Evolutionary conservation across 805 yeast species (phyloP).

Genomic region (Wickerhamiella bombiphila): DNA sequence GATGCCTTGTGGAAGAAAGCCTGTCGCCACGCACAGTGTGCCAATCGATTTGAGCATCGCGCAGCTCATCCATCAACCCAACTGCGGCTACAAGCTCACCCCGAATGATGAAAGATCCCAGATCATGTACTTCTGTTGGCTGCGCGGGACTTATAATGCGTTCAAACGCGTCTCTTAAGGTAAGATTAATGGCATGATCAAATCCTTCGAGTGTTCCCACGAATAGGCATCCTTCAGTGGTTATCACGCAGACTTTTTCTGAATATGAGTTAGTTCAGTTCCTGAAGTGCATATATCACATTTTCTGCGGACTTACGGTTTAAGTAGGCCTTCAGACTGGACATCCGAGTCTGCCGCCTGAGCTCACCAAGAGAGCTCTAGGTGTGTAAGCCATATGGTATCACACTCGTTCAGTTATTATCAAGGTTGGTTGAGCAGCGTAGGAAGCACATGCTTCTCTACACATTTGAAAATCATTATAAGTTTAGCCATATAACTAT

Average conservation of each 20-base stretch:
- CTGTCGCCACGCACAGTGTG: conserved; percentile 17
- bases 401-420: too few species aligned
- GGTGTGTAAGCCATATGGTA: too few species aligned
- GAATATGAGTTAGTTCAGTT: conserved; percentile 10
- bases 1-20: conserved; percentile 7
- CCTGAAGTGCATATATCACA: too few species aligned
- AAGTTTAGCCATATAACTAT: background rate
- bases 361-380: too few species aligned
- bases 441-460: too few species aligned
- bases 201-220: conserved; percentile 25
- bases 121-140: conserved; percentile 15
- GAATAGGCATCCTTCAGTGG: conserved; percentile 24
- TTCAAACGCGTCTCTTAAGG: conserved; percentile 20
- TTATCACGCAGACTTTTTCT: conserved; percentile 21
- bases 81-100: conserved; percentile 25
- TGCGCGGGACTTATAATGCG: conserved; percentile 17
- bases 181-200: conserved; percentile 26
- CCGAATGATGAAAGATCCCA: conserved; percentile 25
- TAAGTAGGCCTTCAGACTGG: conserved; percentile 15
- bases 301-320: conserved; percentile 16
- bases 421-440: too few species aligned
- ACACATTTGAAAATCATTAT: background rate
- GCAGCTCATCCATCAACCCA: conserved; percentile 22
- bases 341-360: too few species aligned
- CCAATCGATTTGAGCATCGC: conserved; percentile 25